Evolutionary conservation across 2,329 filamentous ascomycete species (phyloP).

Genomic region (Periconia macrospinosa): DNA sequence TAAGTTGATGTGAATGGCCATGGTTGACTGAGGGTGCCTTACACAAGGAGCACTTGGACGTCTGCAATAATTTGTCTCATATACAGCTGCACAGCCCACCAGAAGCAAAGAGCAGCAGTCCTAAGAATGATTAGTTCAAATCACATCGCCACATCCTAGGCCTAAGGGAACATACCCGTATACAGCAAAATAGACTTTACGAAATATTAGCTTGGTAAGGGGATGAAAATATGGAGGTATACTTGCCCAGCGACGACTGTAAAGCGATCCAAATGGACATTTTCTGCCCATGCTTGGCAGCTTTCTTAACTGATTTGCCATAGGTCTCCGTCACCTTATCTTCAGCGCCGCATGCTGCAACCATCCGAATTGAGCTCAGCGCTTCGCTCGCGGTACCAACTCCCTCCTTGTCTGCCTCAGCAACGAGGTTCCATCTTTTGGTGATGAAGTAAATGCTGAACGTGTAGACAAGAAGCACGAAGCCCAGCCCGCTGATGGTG

Average conservation of each 20-base stretch:
- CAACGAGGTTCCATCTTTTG: constrained; percentile 10
- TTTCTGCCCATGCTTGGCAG: constrained; percentile 7
- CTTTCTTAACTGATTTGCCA: constrained; percentile 8
- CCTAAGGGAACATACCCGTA: constrained; percentile 16
- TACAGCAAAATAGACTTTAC: constrained; percentile 25
- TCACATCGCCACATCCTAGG: neutral
- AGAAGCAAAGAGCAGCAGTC: constrained; percentile 29
- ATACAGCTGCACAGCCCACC: constrained; percentile 27
- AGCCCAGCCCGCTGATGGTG: no score
- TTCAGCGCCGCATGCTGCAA: constrained; percentile 27
- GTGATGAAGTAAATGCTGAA: constrained; percentile 22
- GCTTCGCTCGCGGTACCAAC: constrained; percentile 20
- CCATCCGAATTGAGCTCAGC: constrained; percentile 23
- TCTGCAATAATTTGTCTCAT: constrained; percentile 12
- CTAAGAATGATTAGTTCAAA: constrained; percentile 7
- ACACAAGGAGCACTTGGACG: constrained; percentile 22
- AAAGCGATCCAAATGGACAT: constrained; percentile 20
- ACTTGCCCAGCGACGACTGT: constrained; percentile 24
- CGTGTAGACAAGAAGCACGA: constrained; percentile 4
- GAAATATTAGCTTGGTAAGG: neutral
- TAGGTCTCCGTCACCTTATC: constrained; percentile 19
- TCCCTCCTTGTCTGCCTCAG: constrained; percentile 20
- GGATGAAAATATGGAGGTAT: neutral
- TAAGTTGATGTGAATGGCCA: constrained; percentile 1
- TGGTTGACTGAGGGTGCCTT: neutral